Conservation (phyloP, 805 yeast species). For the Wickerhamiella azymoides region DNA sequence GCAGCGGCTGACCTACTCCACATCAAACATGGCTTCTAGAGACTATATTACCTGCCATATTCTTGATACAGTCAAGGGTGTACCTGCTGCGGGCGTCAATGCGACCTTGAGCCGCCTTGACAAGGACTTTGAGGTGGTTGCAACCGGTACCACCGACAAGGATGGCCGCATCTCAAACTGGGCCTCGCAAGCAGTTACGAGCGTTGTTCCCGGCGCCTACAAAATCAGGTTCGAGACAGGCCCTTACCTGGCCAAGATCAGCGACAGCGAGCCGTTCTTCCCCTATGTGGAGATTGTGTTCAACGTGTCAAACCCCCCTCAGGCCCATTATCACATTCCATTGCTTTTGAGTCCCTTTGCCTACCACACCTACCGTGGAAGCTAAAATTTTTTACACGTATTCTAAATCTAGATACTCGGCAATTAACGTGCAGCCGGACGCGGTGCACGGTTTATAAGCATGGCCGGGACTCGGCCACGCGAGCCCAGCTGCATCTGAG, state of each 20-base stretch:
- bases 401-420: not conserved
- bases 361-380: conserved; percentile 84
- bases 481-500: not conserved
- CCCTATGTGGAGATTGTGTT: conserved; percentile 78
- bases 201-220: conserved; percentile 48
- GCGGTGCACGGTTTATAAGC: not conserved
- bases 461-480: not conserved
- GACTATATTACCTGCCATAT: conserved; percentile 80
- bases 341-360: conserved; percentile 71
- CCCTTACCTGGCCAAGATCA: conserved; percentile 36
- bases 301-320: conserved; percentile 50
- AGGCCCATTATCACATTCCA: conserved; percentile 81
- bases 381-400: conserved; percentile 26
- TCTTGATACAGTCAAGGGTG: conserved; percentile 69
- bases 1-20: not conserved
- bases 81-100: conserved; percentile 65
- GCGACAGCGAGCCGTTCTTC: conserved; percentile 37
- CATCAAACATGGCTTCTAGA: conserved; percentile 7
- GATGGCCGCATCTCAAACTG: conserved; percentile 75
- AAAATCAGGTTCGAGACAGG: conserved; percentile 67
- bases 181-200: conserved; percentile 25
- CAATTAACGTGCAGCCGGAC: not conserved
- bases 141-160: conserved; percentile 51
- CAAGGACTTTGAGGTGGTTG: conserved; percentile 33
- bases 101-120: conserved; percentile 33